phyloP scores from a whole-genome alignment of 768 basidiomycete genomes.

The Mycena albidolilacea region DNA sequence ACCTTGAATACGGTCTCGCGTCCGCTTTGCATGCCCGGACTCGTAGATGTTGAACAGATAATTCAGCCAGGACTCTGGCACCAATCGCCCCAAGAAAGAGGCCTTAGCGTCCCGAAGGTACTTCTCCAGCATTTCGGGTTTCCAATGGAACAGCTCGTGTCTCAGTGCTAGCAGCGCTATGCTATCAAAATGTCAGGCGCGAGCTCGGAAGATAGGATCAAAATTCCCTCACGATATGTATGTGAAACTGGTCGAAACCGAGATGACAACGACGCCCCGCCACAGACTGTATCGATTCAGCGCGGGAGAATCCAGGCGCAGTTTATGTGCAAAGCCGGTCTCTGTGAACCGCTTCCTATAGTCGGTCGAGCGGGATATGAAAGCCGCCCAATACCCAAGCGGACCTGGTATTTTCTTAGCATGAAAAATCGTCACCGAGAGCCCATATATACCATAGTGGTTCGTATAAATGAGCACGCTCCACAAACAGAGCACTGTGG shows the following conservation, averaged over 20 bases:
- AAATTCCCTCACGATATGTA: constrained; percentile 7
- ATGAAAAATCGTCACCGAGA: background rate
- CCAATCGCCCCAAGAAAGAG: constrained; percentile 15
- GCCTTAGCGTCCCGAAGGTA: constrained; percentile 11
- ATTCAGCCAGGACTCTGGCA: constrained; percentile 26
- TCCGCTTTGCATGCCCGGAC: constrained; percentile 23
- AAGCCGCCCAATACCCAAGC: constrained; percentile 28
- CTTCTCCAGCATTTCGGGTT: constrained; percentile 12
- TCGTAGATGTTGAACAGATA: constrained; percentile 28
- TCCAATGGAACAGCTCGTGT: constrained; percentile 32
- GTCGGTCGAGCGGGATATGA: constrained; percentile 25
- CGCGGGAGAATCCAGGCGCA: constrained; percentile 21
- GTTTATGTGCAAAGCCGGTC: constrained; percentile 20
- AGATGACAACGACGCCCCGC: constrained; percentile 27
- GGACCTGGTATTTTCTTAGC: constrained; percentile 7
- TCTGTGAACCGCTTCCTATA: constrained; percentile 21
- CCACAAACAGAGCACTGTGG: constrained; percentile 21
- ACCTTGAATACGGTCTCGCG: constrained; percentile 19
- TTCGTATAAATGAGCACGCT: constrained; percentile 20
- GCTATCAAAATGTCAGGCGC: background rate
- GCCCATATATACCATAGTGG: constrained; percentile 11
- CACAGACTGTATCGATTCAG: constrained; percentile 32
- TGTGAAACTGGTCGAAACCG: constrained; percentile 15
- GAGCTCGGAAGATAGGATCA: background rate
- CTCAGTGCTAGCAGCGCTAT: constrained; percentile 23